phyloP scores from a whole-genome alignment of 352 stramenopile genomes.

The Thraustotheca clavata region DNA sequence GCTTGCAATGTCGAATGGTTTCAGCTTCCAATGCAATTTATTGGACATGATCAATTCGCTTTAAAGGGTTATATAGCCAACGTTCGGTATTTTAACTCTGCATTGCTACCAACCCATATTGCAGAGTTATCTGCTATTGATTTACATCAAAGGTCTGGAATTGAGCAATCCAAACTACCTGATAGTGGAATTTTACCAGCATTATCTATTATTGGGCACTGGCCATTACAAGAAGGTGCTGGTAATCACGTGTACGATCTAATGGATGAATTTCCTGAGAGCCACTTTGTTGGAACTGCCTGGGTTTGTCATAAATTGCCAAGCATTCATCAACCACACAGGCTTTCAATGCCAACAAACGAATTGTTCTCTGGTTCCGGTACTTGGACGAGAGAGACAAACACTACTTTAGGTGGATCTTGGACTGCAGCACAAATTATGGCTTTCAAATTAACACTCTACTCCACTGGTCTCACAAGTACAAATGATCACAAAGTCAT shows the following conservation, averaged over 20 bases:
- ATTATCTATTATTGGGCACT: neutral
- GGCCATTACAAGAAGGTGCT: constrained; percentile 14
- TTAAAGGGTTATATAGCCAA: constrained; percentile 10
- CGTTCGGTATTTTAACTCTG: constrained; percentile 13
- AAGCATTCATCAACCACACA: neutral
- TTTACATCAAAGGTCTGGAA: neutral
- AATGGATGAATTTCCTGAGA: neutral
- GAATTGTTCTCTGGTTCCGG: constrained; percentile 2
- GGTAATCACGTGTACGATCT: neutral
- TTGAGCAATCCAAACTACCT: neutral
- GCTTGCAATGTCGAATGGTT: neutral
- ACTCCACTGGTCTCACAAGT: neutral
- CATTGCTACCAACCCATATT: neutral
- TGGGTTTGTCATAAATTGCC: neutral
- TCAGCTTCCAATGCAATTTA: constrained; percentile 9
- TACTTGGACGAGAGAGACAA: neutral
- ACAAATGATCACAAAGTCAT: neutral
- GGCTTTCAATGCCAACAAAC: neutral
- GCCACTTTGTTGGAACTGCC: neutral
- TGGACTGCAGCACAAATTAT: neutral
- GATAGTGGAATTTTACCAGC: neutral
- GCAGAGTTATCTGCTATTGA: neutral
- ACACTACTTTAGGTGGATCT: neutral
- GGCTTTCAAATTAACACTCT: neutral
- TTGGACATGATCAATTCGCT: neutral